These are phyloP conservation scores for Aspergillus coremiiformis DNA, from an alignment of 495 filamentous ascomycete genomes.

Conservation along the genomic window DNA sequence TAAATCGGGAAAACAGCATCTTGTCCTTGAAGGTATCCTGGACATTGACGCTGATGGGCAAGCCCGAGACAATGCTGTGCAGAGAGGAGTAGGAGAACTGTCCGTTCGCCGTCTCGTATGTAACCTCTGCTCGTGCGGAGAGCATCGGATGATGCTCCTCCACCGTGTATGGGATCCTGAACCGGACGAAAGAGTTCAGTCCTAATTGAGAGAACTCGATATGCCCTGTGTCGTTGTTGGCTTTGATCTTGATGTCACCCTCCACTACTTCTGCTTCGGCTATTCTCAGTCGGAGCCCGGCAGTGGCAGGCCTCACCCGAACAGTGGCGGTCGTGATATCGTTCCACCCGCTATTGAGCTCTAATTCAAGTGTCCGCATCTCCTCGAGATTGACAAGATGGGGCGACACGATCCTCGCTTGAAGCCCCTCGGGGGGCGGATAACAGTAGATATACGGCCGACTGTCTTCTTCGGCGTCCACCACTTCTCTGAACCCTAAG, in stretches of 20 bases:
- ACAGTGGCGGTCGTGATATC: conserved; percentile 60
- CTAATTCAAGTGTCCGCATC: conserved; percentile 66
- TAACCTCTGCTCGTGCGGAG: conserved; percentile 66
- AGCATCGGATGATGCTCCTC: conserved; percentile 70
- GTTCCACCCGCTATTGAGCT: conserved; percentile 70
- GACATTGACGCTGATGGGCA: conserved; percentile 91
- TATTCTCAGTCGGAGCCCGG: conserved; percentile 76
- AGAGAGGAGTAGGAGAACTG: conserved; percentile 60
- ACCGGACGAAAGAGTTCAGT: conserved; percentile 38
- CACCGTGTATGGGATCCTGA: conserved; percentile 76
- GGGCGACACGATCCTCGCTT: conserved; percentile 40
- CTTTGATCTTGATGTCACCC: conserved; percentile 44
- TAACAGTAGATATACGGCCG: conserved; percentile 46
- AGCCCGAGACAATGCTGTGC: conserved; percentile 55
- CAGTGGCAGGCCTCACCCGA: conserved; percentile 72
- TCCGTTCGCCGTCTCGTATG: conserved; percentile 68
- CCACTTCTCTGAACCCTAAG: conserved; percentile 37
- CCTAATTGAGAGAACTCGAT: conserved; percentile 57
- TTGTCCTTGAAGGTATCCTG: conserved; percentile 89
- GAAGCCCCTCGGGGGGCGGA: conserved; percentile 39
- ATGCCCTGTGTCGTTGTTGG: conserved; percentile 56
- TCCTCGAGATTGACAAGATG: conserved; percentile 63
- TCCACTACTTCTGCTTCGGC: conserved; percentile 56
- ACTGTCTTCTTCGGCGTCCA: conserved; percentile 27
- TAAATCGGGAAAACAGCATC: conserved; percentile 80